Evolutionary conservation across 164 flowering plant genomes (phyloP).

Genomic region (Vitis vinifera): DNA sequence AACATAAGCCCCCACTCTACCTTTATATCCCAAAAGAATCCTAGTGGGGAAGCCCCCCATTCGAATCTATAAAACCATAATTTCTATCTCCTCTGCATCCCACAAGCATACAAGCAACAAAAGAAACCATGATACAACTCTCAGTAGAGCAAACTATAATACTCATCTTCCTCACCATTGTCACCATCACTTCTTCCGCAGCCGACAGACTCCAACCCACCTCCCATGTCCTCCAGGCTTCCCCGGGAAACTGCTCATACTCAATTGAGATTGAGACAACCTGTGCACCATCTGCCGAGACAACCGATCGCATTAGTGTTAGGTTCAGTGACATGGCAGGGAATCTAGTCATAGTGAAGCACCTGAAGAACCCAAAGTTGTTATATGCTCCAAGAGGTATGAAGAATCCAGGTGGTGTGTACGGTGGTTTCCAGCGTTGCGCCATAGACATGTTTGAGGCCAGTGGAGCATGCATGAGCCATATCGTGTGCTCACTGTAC

Average conservation of each 20-base stretch:
- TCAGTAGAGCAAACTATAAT: constrained; percentile 1
- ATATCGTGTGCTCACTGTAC: constrained; percentile 15
- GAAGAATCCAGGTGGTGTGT: constrained; percentile 3
- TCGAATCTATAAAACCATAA: neutral
- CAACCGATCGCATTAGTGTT: constrained; percentile 12
- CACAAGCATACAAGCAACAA: neutral
- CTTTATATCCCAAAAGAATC: constrained; percentile 3
- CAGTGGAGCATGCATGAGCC: constrained; percentile 16
- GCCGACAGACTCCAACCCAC: neutral
- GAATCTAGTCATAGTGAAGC: constrained; percentile 13
- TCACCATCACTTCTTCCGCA: neutral
- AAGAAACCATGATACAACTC: neutral
- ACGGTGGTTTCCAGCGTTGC: constrained; percentile 11
- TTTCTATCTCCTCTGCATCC: no score
- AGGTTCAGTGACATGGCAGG: constrained; percentile 15
- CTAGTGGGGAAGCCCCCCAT: neutral
- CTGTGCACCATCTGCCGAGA: constrained; percentile 22
- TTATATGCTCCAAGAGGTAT: constrained; percentile 14
- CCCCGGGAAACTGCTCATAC: constrained; percentile 9
- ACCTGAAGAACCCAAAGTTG: constrained; percentile 15
- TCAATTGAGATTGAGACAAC: constrained; percentile 19
- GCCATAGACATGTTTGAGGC: constrained; percentile 15
- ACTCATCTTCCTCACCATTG: neutral
- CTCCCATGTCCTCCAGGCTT: neutral
- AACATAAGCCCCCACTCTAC: neutral